Evolutionary conservation across 495 filamentous ascomycete genomes (phyloP).

Genomic region (Tetracladium setigerum): DNA sequence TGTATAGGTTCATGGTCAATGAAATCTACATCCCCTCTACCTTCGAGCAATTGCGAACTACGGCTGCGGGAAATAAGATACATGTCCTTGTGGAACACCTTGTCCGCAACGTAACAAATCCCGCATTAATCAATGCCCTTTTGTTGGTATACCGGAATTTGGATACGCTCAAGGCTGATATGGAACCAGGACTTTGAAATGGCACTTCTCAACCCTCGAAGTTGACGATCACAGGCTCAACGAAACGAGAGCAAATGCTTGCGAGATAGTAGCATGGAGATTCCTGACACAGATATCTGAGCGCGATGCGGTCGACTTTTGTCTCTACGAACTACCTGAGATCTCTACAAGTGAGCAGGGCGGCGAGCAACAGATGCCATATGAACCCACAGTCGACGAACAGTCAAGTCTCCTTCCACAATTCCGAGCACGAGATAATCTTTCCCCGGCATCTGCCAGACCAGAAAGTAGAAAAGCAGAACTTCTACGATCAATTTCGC

Average conservation of each 20-base stretch:
- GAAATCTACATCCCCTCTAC: slow-evolving; percentile 60
- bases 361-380: slow-evolving; percentile 24
- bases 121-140: slow-evolving; percentile 67
- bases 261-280: slow-evolving; percentile 89
- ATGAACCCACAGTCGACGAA: slow-evolving; percentile 8
- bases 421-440: slow-evolving; percentile 11
- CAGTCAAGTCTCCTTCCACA: slow-evolving; percentile 17
- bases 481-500: slow-evolving; percentile 18
- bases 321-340: slow-evolving; percentile 70
- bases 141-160: slow-evolving; percentile 45
- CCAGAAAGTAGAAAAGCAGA: slow-evolving; percentile 19
- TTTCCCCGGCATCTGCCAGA: slow-evolving; percentile 5
- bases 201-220: slow-evolving; percentile 54
- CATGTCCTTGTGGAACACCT: slow-evolving; percentile 59
- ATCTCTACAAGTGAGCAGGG: slow-evolving; percentile 11
- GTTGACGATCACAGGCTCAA: slow-evolving; percentile 64
- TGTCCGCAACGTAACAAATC: slow-evolving; percentile 57
- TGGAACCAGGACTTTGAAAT: slow-evolving; percentile 64
- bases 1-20: slow-evolving; percentile 53
- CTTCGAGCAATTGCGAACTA: slow-evolving; percentile 73
- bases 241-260: slow-evolving; percentile 72
- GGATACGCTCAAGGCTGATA: background rate
- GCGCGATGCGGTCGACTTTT: slow-evolving; percentile 72
- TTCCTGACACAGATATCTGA: slow-evolving; percentile 74
- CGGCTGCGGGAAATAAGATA: slow-evolving; percentile 55